These are phyloP conservation scores for Aureobasidium sp. DNA, from an alignment of 2,329 filamentous ascomycete genomes.

Conservation along the genomic window DNA sequence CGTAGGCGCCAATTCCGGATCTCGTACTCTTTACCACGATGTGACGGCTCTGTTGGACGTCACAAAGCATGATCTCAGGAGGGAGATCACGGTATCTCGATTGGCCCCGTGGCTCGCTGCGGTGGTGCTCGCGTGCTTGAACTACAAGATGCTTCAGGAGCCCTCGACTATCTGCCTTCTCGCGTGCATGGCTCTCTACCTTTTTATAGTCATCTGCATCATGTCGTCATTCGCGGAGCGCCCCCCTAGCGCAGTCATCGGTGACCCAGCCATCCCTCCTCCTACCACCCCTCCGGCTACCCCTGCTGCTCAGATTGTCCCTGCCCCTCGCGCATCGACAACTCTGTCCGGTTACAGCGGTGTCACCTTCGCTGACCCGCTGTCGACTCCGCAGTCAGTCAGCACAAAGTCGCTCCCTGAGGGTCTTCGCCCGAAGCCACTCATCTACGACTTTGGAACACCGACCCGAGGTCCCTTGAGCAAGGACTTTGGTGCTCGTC, in stretches of 20 bases:
- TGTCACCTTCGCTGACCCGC: not conserved
- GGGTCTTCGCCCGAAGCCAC: not conserved
- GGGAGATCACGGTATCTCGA: not conserved
- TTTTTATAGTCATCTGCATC: not conserved
- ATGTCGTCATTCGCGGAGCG: not conserved
- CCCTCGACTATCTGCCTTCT: not conserved
- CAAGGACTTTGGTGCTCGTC: constrained; percentile 2
- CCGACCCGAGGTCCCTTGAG: not conserved
- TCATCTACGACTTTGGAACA: not conserved
- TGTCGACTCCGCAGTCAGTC: not conserved
- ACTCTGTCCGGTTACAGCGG: not conserved
- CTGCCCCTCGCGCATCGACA: not conserved
- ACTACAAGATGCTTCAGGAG: not conserved
- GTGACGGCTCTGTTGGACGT: not conserved
- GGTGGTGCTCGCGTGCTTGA: not conserved
- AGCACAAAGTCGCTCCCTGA: not conserved
- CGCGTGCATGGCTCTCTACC: not conserved
- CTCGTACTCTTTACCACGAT: not conserved
- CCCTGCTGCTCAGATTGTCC: not conserved
- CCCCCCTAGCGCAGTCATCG: not conserved
- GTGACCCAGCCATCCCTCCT: not conserved
- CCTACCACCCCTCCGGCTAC: not conserved
- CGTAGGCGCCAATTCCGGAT: not conserved
- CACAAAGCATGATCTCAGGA: not conserved
- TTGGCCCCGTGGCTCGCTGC: not conserved